Evolutionary conservation across 768 basidiomycete genomes (phyloP), one percentile per base, ranked within the genome.

Genomic region (Clitopilus hobsonii): DNA sequence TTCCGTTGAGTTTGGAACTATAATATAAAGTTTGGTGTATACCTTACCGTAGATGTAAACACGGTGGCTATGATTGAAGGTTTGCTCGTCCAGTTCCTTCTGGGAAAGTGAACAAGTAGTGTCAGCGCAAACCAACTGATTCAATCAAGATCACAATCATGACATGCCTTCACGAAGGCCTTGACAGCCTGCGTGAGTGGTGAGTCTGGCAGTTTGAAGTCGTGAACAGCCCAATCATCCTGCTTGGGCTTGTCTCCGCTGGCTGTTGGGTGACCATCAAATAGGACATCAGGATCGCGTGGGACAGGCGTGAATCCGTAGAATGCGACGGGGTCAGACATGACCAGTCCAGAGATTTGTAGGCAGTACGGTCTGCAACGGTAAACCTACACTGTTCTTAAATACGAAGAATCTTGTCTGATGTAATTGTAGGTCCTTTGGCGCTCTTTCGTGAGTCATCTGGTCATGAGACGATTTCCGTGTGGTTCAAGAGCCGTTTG

Each of bases 241-340:
- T 76, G 74, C 60, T 78, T 71, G 23, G 78, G 73, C 52, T 69
- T 63, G 55, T 69, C 65, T 2, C 75, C 74, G 49, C 66, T 69
- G 23, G 74, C 74, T 11, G 76, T 77, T 23, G 75, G 74, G 54
- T 77, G 75, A 24, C 69, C 68, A 26, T 70, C 69, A 61, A 81
- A 77, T n/a, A 82, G 69, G 6, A 76, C 66, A 16, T 76, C 77
- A 7, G 79, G 76, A 59, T 80, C 74, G 52, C 79, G 70, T 13
- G 75, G 69, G 36, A 81, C 76, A 30, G 79, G 72, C 2, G 73
- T 74, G 57, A 77, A 81, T 11, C 80, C 80, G 56, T 79, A 81
- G 58, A 72, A 69, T 27, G 60, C 54, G 38, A 74, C 49, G 28
- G 61, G 58, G 55, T 67, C 62, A 26, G 60, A 22, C 64, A 66